Percentiles rank a stretch among this genome's conserved stretches.
phyloP scores from a whole-genome alignment of 805 yeast species.

The Ogataea sp. region DNA sequence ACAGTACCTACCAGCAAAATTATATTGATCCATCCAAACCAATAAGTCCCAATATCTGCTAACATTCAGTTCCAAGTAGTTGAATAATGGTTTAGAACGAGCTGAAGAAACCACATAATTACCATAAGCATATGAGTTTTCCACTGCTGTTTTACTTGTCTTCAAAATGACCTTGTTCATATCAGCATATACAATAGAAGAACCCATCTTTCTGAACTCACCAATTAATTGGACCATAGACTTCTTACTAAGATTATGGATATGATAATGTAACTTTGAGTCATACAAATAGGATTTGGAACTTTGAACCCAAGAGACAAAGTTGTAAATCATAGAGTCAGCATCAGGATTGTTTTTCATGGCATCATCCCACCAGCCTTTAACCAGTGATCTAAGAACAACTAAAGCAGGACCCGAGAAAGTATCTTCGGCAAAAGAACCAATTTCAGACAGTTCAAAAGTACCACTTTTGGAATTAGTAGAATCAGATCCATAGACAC shows the following conservation, averaged over 20 bases:
- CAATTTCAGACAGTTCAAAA: conserved; percentile 7
- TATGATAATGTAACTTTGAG: conserved; percentile 73
- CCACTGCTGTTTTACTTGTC: conserved; percentile 73
- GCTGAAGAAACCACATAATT: conserved; percentile 74
- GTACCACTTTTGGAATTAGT: conserved; percentile 10
- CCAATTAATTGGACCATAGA: conserved; percentile 72
- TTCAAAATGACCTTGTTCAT: conserved; percentile 64
- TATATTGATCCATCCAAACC: conserved; percentile 90
- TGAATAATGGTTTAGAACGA: conserved; percentile 73
- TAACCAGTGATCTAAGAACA: conserved; percentile 66
- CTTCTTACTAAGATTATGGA: conserved; percentile 78
- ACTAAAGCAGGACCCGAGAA: conserved; percentile 69
- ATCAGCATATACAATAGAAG: conserved; percentile 71
- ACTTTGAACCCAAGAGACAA: conserved; percentile 81
- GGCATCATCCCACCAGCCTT: conserved; percentile 93
- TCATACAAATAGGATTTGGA: conserved; percentile 70
- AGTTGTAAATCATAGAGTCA: conserved; percentile 72
- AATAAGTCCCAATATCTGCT: conserved; percentile 85
- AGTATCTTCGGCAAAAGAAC: conserved; percentile 68
- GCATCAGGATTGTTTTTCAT: conserved; percentile 59
- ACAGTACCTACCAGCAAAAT: conserved; percentile 70
- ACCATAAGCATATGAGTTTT: conserved; percentile 85
- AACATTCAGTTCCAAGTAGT: conserved; percentile 68
- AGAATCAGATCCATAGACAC: conserved; percentile 48
- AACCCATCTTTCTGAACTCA: conserved; percentile 75